Evolutionary conservation across 768 basidiomycete species (phyloP), one percentile per base, ranked within the genome.

Genomic region (Panellus pusillus): DNA sequence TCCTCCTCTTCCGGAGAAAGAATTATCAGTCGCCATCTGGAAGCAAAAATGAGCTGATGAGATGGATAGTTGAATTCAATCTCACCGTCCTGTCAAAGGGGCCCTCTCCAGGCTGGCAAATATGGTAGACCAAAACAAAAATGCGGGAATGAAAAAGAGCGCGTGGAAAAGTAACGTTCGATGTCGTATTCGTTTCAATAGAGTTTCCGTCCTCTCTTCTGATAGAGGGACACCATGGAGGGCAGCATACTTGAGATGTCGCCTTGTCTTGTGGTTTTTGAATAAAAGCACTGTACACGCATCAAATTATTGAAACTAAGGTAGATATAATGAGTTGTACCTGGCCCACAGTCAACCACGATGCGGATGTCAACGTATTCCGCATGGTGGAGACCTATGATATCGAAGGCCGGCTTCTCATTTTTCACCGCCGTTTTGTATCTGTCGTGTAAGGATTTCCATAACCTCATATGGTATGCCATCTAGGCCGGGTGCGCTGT

Each of bases 1-100:
- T 94, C 91, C 66, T 98, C 94, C 70, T 97, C 94, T 61, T 93
- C 89, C 2, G 94, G 93, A 4, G 92, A 93, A 14, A 97, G 79
- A 9, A 95, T 75, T 55, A 97, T 95, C 61, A 93, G 69, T 48
- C 94, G 80, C 87, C 89, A 91, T 64, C 93, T 92, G 58, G 27
- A 27, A 7, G n/a, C 49, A 24, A 24, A 32, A 47, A 52, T 60
- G 17, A 28, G 15, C 17, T 49, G 18, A 39, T 14, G 41, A 47
- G 29, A 47, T 20, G 12, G 19, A 18, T 17, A 29, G 24, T 19
- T 5, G 17, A 41, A 20, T 19, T 38, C 45, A 17, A 38, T 72
- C 84, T 47, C 57, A 91, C 89, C 91, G 79, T 66, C 91, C 91
- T n/a, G 91, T 92, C 48, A 93, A 72, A 3, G 91, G 91, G 6